Conservation (phyloP, 129 eudicot genomes). For the sunflower (Helianthus annuus) region HanXRQr2.0-SUNRISE NC_035449.2:42683821-42684320, state of each 20-base stretch:
- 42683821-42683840: no score
- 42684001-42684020: conserved; percentile 85
- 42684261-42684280: neutral
- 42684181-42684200: conserved; percentile 14
- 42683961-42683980: conserved; percentile 52
- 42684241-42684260: neutral
- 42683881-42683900: no score
- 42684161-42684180: neutral
- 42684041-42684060: conserved; percentile 98
- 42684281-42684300: neutral
- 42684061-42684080: neutral
- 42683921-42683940: no score
- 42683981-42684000: conserved; percentile 86
- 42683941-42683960: conserved; percentile 36
- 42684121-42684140: conserved; percentile 5
- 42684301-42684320: conserved; percentile 13
- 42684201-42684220: conserved; percentile 8
- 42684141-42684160: neutral
- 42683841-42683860: no score
- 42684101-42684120: neutral
- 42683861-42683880: no score
- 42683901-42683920: no score
- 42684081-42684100: neutral
- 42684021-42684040: conserved; percentile 85
- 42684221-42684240: neutral